phyloP scores from a whole-genome alignment of 495 filamentous ascomycete species.

The Terfezia boudieri region DNA sequence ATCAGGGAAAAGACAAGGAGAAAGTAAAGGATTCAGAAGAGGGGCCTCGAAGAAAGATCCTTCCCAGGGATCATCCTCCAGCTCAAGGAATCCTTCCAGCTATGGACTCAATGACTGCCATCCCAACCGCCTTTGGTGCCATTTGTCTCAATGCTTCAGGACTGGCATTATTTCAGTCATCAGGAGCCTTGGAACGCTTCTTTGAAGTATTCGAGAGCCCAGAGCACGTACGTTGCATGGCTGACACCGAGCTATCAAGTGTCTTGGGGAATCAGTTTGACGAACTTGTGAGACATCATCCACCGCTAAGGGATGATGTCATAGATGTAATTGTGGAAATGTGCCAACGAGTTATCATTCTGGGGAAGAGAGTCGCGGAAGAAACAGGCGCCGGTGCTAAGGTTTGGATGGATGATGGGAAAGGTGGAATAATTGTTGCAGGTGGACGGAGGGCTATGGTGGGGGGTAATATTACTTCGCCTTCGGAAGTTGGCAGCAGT shows the following conservation, averaged over 20 bases:
- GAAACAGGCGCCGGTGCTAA: constrained; percentile 53
- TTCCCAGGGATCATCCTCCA: constrained; percentile 21
- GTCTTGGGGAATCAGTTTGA: constrained; percentile 69
- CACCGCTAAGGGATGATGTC: constrained; percentile 52
- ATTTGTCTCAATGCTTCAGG: constrained; percentile 78
- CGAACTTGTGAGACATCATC: constrained; percentile 85
- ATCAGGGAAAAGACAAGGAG: constrained; percentile 18
- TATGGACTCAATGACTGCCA: constrained; percentile 60
- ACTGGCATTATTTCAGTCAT: constrained; percentile 73
- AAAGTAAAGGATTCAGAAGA: constrained; percentile 7
- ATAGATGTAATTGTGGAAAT: constrained; percentile 62
- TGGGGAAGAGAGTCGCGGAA: constrained; percentile 45
- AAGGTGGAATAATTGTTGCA: constrained; percentile 31
- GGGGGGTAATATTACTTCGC: constrained; percentile 16
- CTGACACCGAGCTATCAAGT: constrained; percentile 41
- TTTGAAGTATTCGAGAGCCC: constrained; percentile 89
- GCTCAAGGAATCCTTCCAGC: constrained; percentile 62
- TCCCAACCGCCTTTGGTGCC: constrained; percentile 74
- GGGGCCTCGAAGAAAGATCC: constrained; percentile 7
- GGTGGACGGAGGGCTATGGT: constrained; percentile 23
- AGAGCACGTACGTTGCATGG: constrained; percentile 62
- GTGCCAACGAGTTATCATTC: constrained; percentile 48
- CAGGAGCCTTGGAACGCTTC: constrained; percentile 58
- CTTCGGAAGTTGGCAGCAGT: constrained; percentile 16
- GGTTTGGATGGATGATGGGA: constrained; percentile 38